Base-by-base conservation (phyloP, 345 rosid species). In the Camelina laxa region DNA sequence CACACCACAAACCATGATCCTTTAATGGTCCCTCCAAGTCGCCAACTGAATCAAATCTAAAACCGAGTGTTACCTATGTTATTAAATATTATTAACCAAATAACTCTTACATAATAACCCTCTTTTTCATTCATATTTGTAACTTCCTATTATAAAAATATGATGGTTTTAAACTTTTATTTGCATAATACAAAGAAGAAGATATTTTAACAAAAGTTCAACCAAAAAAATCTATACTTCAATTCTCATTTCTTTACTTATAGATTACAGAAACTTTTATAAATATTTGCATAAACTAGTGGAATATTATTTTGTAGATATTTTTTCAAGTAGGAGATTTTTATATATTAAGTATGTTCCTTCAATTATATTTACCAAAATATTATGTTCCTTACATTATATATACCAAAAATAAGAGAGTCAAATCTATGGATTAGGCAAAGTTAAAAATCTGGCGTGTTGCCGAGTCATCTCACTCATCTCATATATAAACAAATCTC, bases 391-490 rank as follows among this genome's bases (percentile, higher is more conserved):
- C 20, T 47, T 47, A 7, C 8, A 5, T 48, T 48, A 47, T 17
- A 17, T 16, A 7, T 49, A 17, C 22, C 36, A 14, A 55, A 59
- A 56, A 27, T 27, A 27, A 36, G 1, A 17, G 1, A 5, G 24
- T 60, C 17, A 60, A 57, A 30, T 42, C 42, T n/a, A 9, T 21
- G 22, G 53, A 53, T 65, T 69, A 60, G 49, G 9, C 14, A 16
- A 8, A 60, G 19, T 4, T 10, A 11, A 51, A 27, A 60, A 69
- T 42, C 63, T 69, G 79, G 79, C 79, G 79, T 76, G 80, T 53
- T 11, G 74, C 48, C 42, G 65, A 69, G 75, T 76, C 75, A 69
- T 36, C 64, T 42, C 27, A 0, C 49, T 33, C 65, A 59, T 69
- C 39, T 50, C 11, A 6, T 36, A 42, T 54, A 75, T 50, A 42